Evolutionary conservation across 129 eudicot species (phyloP).

Genomic region (Calendula officinalis): DNA sequence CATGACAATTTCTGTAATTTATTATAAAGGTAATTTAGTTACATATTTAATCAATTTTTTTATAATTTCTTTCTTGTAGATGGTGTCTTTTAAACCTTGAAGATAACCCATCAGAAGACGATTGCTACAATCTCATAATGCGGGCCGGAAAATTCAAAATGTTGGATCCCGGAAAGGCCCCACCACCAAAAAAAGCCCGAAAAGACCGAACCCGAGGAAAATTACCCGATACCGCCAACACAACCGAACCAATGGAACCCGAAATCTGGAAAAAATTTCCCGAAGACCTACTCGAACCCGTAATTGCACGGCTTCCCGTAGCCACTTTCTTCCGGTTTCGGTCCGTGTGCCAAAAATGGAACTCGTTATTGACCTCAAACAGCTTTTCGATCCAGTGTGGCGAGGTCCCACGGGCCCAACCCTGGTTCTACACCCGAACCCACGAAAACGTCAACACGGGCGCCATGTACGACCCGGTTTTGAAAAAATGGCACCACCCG

Average conservation of each 20-base stretch:
- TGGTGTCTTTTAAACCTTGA: conserved; percentile 60
- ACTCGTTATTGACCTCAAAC: conserved; percentile 61
- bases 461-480: conserved; percentile 76
- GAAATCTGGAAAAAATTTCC: conserved; percentile 91
- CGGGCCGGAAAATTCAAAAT: conserved; percentile 60
- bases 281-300: conserved; percentile 82
- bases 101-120: conserved; percentile 52
- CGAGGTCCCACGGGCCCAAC: conserved; percentile 54
- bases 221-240: conserved; percentile 29
- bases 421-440: conserved; percentile 90
- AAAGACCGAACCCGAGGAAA: conserved; percentile 57
- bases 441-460: conserved; percentile 76
- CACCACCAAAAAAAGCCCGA: conserved; percentile 77
- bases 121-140: conserved; percentile 55
- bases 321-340: conserved; percentile 86
- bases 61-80: conserved; percentile 40
- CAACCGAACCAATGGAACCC: conserved; percentile 55
- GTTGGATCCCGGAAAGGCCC: conserved; percentile 73
- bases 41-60: background rate
- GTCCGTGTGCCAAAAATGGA: conserved; percentile 87
- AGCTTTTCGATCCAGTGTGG: conserved; percentile 71
- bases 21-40: background rate
- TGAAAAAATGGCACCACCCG: conserved; percentile 87
- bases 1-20: no score
- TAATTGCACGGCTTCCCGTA: conserved; percentile 79